These are phyloP conservation scores for Vanilla planifolia DNA, from an alignment of 106 monocot genomes.

Conservation along the genomic window DNA sequence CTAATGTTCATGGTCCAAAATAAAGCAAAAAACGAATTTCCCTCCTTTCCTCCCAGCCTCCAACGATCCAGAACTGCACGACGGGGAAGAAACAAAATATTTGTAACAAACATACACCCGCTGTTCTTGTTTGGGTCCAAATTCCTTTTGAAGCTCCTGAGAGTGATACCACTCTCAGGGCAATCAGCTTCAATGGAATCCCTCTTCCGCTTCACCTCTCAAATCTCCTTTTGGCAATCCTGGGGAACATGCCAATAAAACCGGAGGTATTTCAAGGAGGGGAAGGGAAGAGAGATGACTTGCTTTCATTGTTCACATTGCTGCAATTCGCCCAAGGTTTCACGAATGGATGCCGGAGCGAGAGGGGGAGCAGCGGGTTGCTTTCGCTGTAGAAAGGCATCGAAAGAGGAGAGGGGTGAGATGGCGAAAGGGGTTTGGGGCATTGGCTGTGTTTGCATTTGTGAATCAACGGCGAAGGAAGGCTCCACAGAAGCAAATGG, in stretches of 20 bases:
- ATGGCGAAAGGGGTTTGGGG: neutral
- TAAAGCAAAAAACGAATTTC: neutral
- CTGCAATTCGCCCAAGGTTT: neutral
- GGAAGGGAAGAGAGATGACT: neutral
- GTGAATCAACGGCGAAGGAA: constrained; percentile 4
- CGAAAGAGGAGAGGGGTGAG: neutral
- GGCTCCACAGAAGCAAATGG: neutral
- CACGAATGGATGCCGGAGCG: neutral
- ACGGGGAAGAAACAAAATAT: neutral
- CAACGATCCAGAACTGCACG: neutral
- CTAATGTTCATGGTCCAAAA: neutral
- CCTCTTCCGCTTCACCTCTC: neutral
- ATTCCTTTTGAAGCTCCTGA: neutral
- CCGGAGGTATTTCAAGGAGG: neutral
- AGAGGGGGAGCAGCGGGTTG: neutral
- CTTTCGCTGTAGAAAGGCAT: neutral
- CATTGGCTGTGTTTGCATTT: neutral
- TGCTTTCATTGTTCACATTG: neutral
- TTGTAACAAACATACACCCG: neutral
- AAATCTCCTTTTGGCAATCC: neutral
- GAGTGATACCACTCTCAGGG: neutral
- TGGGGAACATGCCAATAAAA: too few relatives aligned
- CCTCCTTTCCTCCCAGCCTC: neutral
- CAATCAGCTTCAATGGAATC: neutral
- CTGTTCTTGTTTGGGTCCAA: neutral